A percentile compares a stretch with the other conserved stretches of the same genome.
These are phyloP conservation scores for Mortierella sp. DNA, from an alignment of 371 early-diverging fungal genomes.

Conservation along the genomic window DNA sequence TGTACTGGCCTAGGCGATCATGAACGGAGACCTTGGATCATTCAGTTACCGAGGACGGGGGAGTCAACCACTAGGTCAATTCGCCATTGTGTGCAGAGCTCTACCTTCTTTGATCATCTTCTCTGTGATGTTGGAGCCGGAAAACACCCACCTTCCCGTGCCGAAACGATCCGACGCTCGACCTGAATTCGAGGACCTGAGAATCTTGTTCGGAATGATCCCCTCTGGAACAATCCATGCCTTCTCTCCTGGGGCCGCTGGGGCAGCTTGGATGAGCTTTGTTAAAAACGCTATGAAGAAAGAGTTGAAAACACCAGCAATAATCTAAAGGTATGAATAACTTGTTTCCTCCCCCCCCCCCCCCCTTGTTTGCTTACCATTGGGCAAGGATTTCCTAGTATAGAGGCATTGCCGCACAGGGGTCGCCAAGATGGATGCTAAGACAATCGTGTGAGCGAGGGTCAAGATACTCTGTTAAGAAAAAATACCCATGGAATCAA, in stretches of 20 bases:
- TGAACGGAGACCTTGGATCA: not conserved
- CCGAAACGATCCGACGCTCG: slow-evolving; percentile 7
- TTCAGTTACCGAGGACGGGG: not conserved
- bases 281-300: slow-evolving; percentile 36
- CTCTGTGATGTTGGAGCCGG: slow-evolving; percentile 10
- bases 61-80: too few relatives aligned
- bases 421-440: slow-evolving; percentile 36
- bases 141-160: slow-evolving; percentile 28
- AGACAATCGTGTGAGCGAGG: not conserved
- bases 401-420: slow-evolving; percentile 36
- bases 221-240: slow-evolving; percentile 45
- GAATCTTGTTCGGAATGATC: slow-evolving; percentile 16
- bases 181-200: not conserved
- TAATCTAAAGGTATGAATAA: not conserved
- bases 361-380: slow-evolving; percentile 8
- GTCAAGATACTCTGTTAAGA: not conserved
- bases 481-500: too few relatives aligned
- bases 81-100: too few relatives aligned
- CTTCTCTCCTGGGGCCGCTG: not conserved
- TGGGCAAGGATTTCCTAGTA: slow-evolving; percentile 30
- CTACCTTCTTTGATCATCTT: slow-evolving; percentile 40
- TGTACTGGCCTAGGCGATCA: slow-evolving; percentile 21
- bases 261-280: slow-evolving; percentile 38
- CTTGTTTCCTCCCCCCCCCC: not conserved
- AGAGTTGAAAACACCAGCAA: not conserved